Evolutionary conservation across 768 basidiomycete species (phyloP), one percentile per base, ranked within the genome.

Genomic region (Trametes coccinea): DNA sequence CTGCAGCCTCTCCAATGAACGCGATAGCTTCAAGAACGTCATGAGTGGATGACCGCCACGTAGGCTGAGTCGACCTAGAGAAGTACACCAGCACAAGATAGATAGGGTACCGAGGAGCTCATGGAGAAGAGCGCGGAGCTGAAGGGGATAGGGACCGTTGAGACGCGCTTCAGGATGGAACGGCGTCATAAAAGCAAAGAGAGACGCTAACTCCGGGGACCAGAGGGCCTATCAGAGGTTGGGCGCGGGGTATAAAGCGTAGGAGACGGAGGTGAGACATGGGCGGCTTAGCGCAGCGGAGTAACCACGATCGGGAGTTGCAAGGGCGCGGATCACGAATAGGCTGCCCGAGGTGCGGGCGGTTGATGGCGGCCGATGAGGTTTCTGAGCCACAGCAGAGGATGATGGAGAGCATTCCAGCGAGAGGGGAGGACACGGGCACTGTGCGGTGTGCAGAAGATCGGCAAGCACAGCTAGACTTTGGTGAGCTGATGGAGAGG

Each of bases 281-380:
- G 31, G 22, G 41, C 11, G 17, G 40, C 27, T 22, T 41, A 46
- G 54, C 31, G 44, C 45, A 22, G 27, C 46, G 13, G 46, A 39
- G 41, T 10, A 10, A 22, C 22, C 22, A 22, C 47, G 33, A 22
- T 62, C 45, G 52, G 34, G 56, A 51, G 61, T 34, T 40, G 49
- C 2, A 22, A 22, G 46, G 43, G 46, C n/a, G 52, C 61, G 61
- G 61, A 62, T 62, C 61, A 62, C 46, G 34, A 56, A 62, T 58
- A 62, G 56, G 30, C 61, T 57, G 52, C 30, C 44, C 61, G 48
- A 49, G 51, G 34, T 37, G 11, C 34, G 34, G 59, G 53, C 55
- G 45, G 33, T 39, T 60, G 59, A 53, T 59, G 57, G 57, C 37
- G 51, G 37, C 13, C 17, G 30, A 33, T 30, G 49, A 31, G 46